Evolutionary conservation across 176 grass and related monocot species (phyloP), one percentile per base, ranked within the genome.

Genomic region (Metroxylon sagu): DNA sequence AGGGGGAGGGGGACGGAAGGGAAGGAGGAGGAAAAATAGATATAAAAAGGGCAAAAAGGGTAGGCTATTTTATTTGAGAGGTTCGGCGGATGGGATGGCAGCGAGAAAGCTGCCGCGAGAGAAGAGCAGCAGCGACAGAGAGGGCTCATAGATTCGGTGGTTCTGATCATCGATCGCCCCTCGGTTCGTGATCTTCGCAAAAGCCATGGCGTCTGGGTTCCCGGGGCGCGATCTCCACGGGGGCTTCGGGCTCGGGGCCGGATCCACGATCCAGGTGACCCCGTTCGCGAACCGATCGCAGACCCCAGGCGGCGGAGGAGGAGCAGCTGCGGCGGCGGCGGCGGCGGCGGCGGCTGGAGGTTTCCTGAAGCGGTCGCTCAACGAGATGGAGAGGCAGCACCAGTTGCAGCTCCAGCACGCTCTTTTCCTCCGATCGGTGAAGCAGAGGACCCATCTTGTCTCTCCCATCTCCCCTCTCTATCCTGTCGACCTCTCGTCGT

Each of bases 221-320:
- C 86, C 85, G 71, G 83, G 89, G 77, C 70, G 77, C 67, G 89
- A 95, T 83, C 87, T 77, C 48, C 70, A 75, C 39, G 76, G 74
- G 77, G 73, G 61, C 18, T 71, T 87, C 53, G 48, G 50, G 8
- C 87, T 82, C 70, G 77, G 60, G 48, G 23, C 59, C 60, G 84
- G 80, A 81, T 87, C 80, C 66, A 53, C 73, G 48, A 26, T 76
- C 30, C 79, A 76, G 68, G 28, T 83, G 35, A 7, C 35, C 18
- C 76, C 82, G 67, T 6, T 65, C 18, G 78, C 81, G 84, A 64
- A 61, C 60, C 68, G 75, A 19, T 58, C 68, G 28, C 80, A 69
- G 35, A 6, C 8, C 5, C 8, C 2, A 1, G 35, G 35, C 62
- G 55, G 70, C n/a, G 43, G 68, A 4, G 49, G 25, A 17, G 48